Base-by-base conservation (phyloP, 164 flowering plant genomes). In the Cinnamomum micranthum region DNA sequence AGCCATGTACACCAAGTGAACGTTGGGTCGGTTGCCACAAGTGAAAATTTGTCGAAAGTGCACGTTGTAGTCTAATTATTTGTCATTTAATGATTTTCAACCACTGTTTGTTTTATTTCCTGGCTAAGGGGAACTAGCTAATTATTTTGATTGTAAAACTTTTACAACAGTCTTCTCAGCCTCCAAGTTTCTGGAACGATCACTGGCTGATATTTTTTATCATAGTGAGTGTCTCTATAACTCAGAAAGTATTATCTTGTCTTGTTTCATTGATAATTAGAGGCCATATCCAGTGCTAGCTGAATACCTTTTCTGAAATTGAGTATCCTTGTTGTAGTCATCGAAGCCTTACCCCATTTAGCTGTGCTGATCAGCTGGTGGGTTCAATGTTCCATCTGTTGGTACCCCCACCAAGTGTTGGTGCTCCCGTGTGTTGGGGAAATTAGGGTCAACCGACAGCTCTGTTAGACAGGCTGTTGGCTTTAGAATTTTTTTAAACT, bases 161-260 rank as follows among this genome's bases (percentile, higher is more conserved):
- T 35, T 24, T 59, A 25, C 50, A 35, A 35, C 84, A 90, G 94
- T 88, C 2, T 75, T 84, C 20, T 90, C 94, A 64, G 91, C 89
- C 70, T 82, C 92, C 50, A 70, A 70, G 23, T 85, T 82, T 65
- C 75, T 88, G 35, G 79, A 77, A 66, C 84, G 82, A 65, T 82
- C 88, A 70, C 23, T 90, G 72, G 65, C 81, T 25, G 84, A 81
- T 23, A 70, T 84, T 28, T 33, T 82, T 65, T 2, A 64, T 35
- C 72, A 69, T 23, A 75, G 92, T 87, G 80, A 83, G 68, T 2
- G 20, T 73, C 69, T 25, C 27, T 66, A 64, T 23, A 64, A 64
- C 67, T 22, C 28, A 28, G 31, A 31, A 25, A 14, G 5, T 23
- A 22, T 64, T 25, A 15, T 64, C 3, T 64, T 6, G 9, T 66